A percentile compares a stretch with the other conserved stretches of the same genome.
Evolutionary conservation across 805 yeast genomes (phyloP).

Genomic region (Wickerhamomyces queroliae): DNA sequence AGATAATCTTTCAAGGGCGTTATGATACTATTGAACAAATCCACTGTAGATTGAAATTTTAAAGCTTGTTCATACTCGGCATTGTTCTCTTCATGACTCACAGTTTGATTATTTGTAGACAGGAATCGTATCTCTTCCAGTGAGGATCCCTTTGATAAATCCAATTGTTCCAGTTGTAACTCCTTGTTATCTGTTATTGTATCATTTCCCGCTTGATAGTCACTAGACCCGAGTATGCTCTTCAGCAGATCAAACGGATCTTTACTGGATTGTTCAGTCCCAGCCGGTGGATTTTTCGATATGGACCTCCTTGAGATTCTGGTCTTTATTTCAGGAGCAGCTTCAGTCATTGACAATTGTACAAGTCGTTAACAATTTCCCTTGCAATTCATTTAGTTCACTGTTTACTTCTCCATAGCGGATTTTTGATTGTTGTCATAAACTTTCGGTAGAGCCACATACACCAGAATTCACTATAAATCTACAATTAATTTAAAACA

Average conservation of each 20-base stretch:
- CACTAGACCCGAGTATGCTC: conserved; percentile 1
- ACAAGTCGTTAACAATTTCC: too few relatives aligned
- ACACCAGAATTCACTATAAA: too few relatives aligned
- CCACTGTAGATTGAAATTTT: conserved; percentile 11
- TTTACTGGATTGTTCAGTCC: not conserved
- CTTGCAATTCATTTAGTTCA: too few relatives aligned
- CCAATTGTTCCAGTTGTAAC: not conserved
- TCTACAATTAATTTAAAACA: too few relatives aligned
- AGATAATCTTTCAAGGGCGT: conserved; percentile 51
- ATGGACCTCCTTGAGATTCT: conserved; percentile 12
- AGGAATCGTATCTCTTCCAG: conserved; percentile 15
- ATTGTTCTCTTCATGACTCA: conserved; percentile 1
- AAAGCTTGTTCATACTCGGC: conserved; percentile 12
- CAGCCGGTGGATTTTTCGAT: conserved; percentile 11
- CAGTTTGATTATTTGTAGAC: not conserved
- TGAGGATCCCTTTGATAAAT: conserved; percentile 1
- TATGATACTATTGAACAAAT: conserved; percentile 20
- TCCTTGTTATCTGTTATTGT: too few relatives aligned
- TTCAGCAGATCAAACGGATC: conserved; percentile 4
- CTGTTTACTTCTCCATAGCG: too few relatives aligned
- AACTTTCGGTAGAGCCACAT: too few relatives aligned
- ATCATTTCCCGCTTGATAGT: not conserved
- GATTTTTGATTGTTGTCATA: too few relatives aligned
- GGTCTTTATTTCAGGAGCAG: not conserved
- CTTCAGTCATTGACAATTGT: too few relatives aligned